Evolutionary conservation across 1,284 basidiomycete species (phyloP).

Genomic region (Pisolithus thermaeus): DNA sequence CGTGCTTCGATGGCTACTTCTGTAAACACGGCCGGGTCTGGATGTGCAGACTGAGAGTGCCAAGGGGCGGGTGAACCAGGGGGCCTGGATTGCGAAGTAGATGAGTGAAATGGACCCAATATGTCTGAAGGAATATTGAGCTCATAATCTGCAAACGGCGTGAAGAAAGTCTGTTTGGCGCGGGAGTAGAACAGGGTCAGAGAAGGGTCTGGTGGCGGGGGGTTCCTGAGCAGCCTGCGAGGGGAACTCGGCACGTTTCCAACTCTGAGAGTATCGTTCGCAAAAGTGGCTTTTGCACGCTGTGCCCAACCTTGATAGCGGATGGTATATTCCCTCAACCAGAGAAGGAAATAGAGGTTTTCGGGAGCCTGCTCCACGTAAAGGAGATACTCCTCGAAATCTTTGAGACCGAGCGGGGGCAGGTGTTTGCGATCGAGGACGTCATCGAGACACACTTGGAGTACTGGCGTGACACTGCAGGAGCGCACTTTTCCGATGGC

Average conservation of each 20-base stretch:
- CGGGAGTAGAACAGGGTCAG: slow-evolving; percentile 68
- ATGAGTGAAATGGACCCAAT: slow-evolving; percentile 54
- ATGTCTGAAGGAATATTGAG: slow-evolving; percentile 62
- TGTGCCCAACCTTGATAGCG: slow-evolving; percentile 56
- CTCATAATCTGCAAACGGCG: slow-evolving; percentile 61
- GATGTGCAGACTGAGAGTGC: slow-evolving; percentile 36
- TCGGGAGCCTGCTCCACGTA: slow-evolving; percentile 67
- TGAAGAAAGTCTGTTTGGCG: slow-evolving; percentile 73
- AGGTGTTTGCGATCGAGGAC: slow-evolving; percentile 65
- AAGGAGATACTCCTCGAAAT: slow-evolving; percentile 75
- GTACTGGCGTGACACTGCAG: slow-evolving; percentile 52
- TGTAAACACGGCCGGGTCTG: slow-evolving; percentile 59
- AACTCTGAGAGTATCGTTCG: slow-evolving; percentile 21
- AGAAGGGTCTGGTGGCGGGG: slow-evolving; percentile 43
- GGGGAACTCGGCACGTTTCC: slow-evolving; percentile 4
- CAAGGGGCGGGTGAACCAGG: slow-evolving; percentile 13
- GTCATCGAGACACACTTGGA: slow-evolving; percentile 60
- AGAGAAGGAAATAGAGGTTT: slow-evolving; percentile 72
- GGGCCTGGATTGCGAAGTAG: slow-evolving; percentile 28
- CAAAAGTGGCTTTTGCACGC: slow-evolving; percentile 35
- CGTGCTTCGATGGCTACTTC: slow-evolving; percentile 52
- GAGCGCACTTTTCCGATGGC: slow-evolving; percentile 60
- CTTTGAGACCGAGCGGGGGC: slow-evolving; percentile 70
- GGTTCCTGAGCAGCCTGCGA: slow-evolving; percentile 29
- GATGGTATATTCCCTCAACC: slow-evolving; percentile 61